Base-by-base conservation (phyloP, 2,329 filamentous ascomycete genomes). In the Pestalotiopsis sp. region DNA sequence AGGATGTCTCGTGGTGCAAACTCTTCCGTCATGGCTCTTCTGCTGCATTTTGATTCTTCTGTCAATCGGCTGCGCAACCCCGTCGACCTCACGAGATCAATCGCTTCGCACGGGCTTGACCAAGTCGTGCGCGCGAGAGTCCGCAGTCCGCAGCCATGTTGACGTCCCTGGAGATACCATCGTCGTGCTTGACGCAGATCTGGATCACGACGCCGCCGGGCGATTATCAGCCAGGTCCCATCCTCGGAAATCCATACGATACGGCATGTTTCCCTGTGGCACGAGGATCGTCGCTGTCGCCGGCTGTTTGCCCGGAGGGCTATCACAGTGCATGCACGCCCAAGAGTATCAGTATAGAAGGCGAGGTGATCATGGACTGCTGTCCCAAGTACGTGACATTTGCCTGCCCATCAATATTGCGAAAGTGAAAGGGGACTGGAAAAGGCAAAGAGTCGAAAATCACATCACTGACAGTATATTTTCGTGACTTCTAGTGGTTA, bases 181-280 rank as follows among this genome's bases (percentile, higher is more conserved):
- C 52, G 3, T 66, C 64, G 0, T 66, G 64, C 38, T 30, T 59
- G 20, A 59, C 52, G 35, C 52, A 66, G 22, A 40, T n/a, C 7
- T 66, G 64, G 55, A 30, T 59, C 24, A 66, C 64, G 10, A 59
- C 64, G 9, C 52, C 55, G 30, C 55, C 55, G 4, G 55, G 55
- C 3, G 35, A 59, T 55, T 38, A 20, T 1, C 24, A 30, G 9
- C 39, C 48, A 13, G 61, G 61, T 3, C 52, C 24, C 3, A 17
- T 22, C 24, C 17, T 65, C 17, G 63, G 63, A 11, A 65, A 65
- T 14, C 63, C 63, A 9, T 57, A 56, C 17, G 63, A 56, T 48
- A 55, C 63, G 26, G 22, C 35, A 65, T 65, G 63, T 38, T 65
- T 20, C 3, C 63, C 63, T 5, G 63, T 65, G 26, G 24, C 63